Evolutionary conservation across 225 moss, liverwort and hornwort genomes (phyloP), one percentile per base, ranked within the genome.

Genomic region (Physcomitrium patens): DNA sequence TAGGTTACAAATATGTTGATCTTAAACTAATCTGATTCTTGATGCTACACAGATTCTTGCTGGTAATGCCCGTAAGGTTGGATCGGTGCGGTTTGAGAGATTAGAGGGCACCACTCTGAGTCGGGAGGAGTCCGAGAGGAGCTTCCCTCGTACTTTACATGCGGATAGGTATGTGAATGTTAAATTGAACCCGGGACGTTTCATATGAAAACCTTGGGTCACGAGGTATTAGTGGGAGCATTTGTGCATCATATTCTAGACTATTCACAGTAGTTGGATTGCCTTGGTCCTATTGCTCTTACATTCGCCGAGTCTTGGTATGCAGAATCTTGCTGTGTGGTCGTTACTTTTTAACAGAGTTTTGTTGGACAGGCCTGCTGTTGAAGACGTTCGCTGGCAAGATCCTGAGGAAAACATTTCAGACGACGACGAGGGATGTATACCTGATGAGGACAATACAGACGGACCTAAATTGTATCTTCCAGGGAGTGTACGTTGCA

Each of bases 11-110:
- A n/a, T 51, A 62, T 24, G 43, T 3, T 5, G 8, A 43, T n/a
- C 37, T 5, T 0, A 44, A 53, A 45, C 16, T 72, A 22, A 76
- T 55, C 70, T 19, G 19, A 71, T 26, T 31, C 41, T 51, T 22
- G 56, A 52, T 61, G 53, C 11, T 20, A 12, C 61, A 64, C 87
- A 93, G 93, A 83, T 99, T 73, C 78, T 99, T 52, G 97, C 97
- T 18, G 97, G 97, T 27, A 99, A 99, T 81, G 97, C 97, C 20
- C 89, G 94, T 53, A 99, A 99, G 80, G 86, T 99, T 49, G 93
- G 94, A 50, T 94, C 97, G 12, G 97, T 93, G 12, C 92, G 97
- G 51, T 99, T 99, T 80, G 86, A 99, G 81, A 80, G 78, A 48
- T 75, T 82, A 61, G 91, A 91, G 77, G 63, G 78, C 15, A 64